phyloP scores from a whole-genome alignment of 2,329 filamentous ascomycete species.

The Huntiella decipiens region DNA sequence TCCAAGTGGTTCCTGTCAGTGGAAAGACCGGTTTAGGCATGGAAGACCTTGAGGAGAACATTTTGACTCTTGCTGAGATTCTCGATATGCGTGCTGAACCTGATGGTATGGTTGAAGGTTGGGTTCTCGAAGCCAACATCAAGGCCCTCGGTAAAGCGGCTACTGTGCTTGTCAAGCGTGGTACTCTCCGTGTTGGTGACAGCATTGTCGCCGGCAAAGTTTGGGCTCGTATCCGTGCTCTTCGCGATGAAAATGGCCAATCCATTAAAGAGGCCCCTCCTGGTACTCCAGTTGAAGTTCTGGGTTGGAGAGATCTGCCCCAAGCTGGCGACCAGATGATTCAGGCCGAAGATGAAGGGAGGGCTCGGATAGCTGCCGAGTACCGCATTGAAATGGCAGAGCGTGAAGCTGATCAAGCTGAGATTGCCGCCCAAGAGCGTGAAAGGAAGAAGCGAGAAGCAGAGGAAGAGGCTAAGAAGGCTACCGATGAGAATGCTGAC shows the following conservation, averaged over 20 bases:
- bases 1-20: conserved; percentile 77
- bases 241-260: conserved; percentile 69
- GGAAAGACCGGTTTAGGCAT: conserved; percentile 90
- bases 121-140: conserved; percentile 80
- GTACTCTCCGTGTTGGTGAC: conserved; percentile 65
- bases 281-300: conserved; percentile 76
- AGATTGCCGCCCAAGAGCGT: conserved; percentile 57
- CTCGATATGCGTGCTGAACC: conserved; percentile 71
- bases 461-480: conserved; percentile 20
- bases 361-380: conserved; percentile 57
- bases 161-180: conserved; percentile 73
- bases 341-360: conserved; percentile 60
- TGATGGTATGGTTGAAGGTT: conserved; percentile 68
- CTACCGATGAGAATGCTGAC: conserved; percentile 17
- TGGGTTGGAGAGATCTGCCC: conserved; percentile 79
- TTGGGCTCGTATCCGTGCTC: conserved; percentile 67
- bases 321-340: conserved; percentile 73
- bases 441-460: conserved; percentile 37
- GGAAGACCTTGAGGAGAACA: conserved; percentile 77
- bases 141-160: conserved; percentile 72
- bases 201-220: conserved; percentile 73
- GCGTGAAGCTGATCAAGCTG: conserved; percentile 55
- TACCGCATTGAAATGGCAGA: conserved; percentile 57
- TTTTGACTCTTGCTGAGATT: conserved; percentile 69
- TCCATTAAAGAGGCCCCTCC: conserved; percentile 57